Conservation (phyloP, 1,284 basidiomycete species). For the Sanguinoderma infundibulare region DNA sequence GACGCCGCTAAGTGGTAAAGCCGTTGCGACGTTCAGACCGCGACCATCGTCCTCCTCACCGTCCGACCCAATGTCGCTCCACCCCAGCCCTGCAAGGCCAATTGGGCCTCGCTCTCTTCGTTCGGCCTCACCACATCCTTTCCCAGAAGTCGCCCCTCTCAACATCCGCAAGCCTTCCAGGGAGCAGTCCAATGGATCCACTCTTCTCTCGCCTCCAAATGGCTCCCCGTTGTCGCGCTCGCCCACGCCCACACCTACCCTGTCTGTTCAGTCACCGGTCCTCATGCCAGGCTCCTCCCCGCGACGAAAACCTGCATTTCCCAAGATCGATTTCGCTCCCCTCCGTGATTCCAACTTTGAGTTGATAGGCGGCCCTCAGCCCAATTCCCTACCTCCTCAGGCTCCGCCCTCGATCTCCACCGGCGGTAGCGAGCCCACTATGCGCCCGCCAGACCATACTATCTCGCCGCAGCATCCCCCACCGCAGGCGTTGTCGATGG, state of each 20-base stretch:
- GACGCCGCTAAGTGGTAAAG: slow-evolving; percentile 16
- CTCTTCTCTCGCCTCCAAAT: slow-evolving; percentile 27
- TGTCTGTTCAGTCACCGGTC: slow-evolving; percentile 7
- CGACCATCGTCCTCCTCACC: slow-evolving; percentile 28
- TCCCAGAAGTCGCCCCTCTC: slow-evolving; percentile 42
- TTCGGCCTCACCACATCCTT: slow-evolving; percentile 51
- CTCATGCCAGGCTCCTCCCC: slow-evolving; percentile 24
- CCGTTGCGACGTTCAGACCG: slow-evolving; percentile 21
- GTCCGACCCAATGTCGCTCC: slow-evolving; percentile 38
- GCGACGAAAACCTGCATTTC: slow-evolving; percentile 32
- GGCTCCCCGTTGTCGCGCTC: slow-evolving; percentile 26
- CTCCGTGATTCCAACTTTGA: neutral
- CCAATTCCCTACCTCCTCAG: slow-evolving; percentile 14
- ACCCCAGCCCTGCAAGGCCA: slow-evolving; percentile 48
- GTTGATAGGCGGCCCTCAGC: slow-evolving; percentile 1
- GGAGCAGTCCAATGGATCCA: slow-evolving; percentile 30
- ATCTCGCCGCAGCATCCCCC: slow-evolving; percentile 34
- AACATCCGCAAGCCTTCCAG: slow-evolving; percentile 44
- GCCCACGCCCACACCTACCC: slow-evolving; percentile 31
- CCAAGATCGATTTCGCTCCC: slow-evolving; percentile 35
- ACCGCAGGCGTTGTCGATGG: slow-evolving; percentile 35
- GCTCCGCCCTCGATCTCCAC: slow-evolving; percentile 31
- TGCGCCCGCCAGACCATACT: slow-evolving; percentile 46
- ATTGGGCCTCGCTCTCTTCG: slow-evolving; percentile 59
- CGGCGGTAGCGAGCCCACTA: slow-evolving; percentile 56